Conservation (phyloP, 495 filamentous ascomycete species). For the Daldinia caldariorum region DNA sequence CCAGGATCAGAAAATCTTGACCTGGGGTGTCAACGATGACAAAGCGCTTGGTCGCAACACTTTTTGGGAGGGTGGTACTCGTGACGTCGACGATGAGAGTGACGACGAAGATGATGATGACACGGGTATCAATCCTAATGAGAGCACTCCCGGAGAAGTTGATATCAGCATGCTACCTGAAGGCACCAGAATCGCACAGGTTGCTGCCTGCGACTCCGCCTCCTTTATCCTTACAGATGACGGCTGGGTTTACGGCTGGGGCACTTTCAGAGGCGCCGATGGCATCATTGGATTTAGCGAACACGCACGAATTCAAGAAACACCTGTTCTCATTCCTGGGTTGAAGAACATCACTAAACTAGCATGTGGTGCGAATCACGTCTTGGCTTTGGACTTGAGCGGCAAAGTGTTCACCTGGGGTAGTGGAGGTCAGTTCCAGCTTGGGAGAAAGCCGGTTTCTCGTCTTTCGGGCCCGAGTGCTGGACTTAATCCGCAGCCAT, state of each 20-base stretch:
- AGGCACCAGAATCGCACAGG: constrained; percentile 64
- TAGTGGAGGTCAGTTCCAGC: constrained; percentile 72
- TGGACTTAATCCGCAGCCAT: constrained; percentile 68
- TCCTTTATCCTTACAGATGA: constrained; percentile 71
- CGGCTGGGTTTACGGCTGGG: constrained; percentile 76
- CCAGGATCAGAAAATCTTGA: constrained; percentile 69
- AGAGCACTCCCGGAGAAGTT: constrained; percentile 64
- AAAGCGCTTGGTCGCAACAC: constrained; percentile 73
- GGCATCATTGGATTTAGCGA: constrained; percentile 76
- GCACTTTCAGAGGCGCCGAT: constrained; percentile 73
- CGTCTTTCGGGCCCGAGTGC: constrained; percentile 67
- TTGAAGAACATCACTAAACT: constrained; percentile 68
- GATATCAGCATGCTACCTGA: constrained; percentile 62
- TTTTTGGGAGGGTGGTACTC: constrained; percentile 61
- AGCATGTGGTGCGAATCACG: constrained; percentile 71
- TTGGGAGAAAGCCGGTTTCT: constrained; percentile 62
- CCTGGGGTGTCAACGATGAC: constrained; percentile 79
- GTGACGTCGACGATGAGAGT: constrained; percentile 59
- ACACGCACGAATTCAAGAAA: constrained; percentile 46
- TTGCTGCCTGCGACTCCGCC: constrained; percentile 70
- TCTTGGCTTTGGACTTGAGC: constrained; percentile 67
- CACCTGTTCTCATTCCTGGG: constrained; percentile 51
- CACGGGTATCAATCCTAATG: constrained; percentile 65
- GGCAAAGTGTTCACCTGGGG: constrained; percentile 76
- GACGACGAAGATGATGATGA: constrained; percentile 58